Evolutionary conservation across 176 grass and related monocot species (phyloP), one percentile per base, ranked within the genome.

Genomic region (Oryza nivara): DNA sequence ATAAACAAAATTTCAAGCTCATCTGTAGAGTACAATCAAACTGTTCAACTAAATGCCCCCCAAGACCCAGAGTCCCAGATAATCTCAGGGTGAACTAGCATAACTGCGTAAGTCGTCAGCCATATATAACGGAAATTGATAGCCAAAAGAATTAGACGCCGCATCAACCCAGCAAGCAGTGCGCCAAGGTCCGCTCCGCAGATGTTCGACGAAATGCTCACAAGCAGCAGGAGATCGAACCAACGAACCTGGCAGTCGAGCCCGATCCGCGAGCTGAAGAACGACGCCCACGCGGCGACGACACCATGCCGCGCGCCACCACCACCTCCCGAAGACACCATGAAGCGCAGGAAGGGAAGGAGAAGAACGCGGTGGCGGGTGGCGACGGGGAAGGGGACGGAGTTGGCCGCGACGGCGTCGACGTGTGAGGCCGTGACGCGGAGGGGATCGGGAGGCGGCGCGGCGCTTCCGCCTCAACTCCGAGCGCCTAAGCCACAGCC

Each of bases 191-290:
- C 13, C 38, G 48, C 80, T 10, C 35, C 32, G 51, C n/a, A 80
- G 80, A 61, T 23, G 79, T 76, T 83, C 54, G 75, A 86, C 75
- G 65, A 61, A 88, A 90, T 79, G 78, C 28, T 72, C 30, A 70
- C 77, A 9, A 69, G 49, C 26, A 15, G 13, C 16, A 17, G 68
- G 19, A 11, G 5, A 61, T 61, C 58, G 20, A 45, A 6, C 30
- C 38, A 35, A 86, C 86, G 9, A 80, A 99, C 96, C 91, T 90
- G 96, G 65, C 91, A 99, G 69, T 99, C 96, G 65, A 99, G 87
- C 49, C 93, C 93, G 84, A 96, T 78, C 49, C 83, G 93, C 60
- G 91, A 94, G 58, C 82, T 81, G 86, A 92, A 94, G 67, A 85
- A 80, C 16, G 80, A 83, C 6, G 80, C 80, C 75, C 85, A 85